Evolutionary conservation across 176 grass and related monocot species (phyloP).

Genomic region (Poa annua): DNA sequence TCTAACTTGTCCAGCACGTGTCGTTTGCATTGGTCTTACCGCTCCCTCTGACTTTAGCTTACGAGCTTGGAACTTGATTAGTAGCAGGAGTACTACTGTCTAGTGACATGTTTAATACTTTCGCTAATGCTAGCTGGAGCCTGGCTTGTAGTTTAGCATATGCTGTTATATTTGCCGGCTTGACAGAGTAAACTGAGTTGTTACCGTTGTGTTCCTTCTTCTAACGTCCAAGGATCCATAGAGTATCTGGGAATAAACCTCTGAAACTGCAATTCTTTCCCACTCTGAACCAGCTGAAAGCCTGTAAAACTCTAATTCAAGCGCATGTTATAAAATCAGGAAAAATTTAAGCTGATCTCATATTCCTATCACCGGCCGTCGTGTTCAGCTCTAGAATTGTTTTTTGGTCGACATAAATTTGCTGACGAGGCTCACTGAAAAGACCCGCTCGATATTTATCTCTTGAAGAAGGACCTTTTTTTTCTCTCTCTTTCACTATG

Average conservation of each 20-base stretch:
- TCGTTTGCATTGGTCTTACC: conserved; percentile 50
- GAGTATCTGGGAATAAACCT: conserved; percentile 38
- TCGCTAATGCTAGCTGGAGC: neutral
- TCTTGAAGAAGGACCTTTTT: neutral
- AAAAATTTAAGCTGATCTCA: no score
- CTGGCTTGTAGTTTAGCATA: conserved; percentile 33
- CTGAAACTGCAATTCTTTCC: neutral
- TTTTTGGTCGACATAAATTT: conserved; percentile 20
- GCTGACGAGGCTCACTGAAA: neutral
- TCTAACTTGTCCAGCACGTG: conserved; percentile 50
- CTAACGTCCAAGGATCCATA: no score
- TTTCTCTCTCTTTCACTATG: neutral
- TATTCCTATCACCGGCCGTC: neutral
- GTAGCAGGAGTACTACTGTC: neutral
- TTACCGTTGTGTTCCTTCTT: no score
- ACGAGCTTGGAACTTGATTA: neutral
- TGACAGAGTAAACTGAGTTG: neutral
- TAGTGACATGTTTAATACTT: neutral
- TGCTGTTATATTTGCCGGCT: neutral
- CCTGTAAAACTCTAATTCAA: neutral
- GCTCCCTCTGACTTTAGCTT: conserved; percentile 31
- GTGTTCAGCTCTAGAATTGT: neutral
- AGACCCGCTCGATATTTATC: neutral
- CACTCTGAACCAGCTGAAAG: neutral
- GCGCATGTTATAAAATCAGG: no score